Evolutionary conservation across 352 stramenopile genomes (phyloP).

Genomic region (Globisporangium okanoganense): DNA sequence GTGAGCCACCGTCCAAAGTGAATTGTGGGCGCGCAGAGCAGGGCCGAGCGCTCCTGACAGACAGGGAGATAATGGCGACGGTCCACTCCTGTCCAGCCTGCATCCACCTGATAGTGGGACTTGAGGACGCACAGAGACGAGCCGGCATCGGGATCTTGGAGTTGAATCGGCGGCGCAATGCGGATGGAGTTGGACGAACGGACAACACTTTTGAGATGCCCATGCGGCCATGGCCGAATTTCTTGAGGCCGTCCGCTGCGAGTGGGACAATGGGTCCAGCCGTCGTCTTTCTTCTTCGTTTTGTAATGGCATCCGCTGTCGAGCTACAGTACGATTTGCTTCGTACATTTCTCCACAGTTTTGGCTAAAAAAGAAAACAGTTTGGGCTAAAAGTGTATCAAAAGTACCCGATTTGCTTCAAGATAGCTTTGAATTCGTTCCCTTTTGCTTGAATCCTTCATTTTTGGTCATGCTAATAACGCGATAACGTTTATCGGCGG

Average conservation of each 20-base stretch:
- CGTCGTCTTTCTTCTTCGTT: neutral
- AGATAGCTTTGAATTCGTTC: no score
- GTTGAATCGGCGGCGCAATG: neutral
- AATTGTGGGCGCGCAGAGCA: slow-evolving; percentile 1
- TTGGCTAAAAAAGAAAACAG: no score
- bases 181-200: neutral
- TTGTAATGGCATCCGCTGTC: neutral
- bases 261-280: neutral
- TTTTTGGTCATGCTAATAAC: no score
- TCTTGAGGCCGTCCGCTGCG: neutral
- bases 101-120: neutral
- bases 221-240: neutral
- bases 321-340: neutral
- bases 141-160: slow-evolving; percentile 1
- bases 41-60: neutral
- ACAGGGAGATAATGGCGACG: neutral
- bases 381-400: no score
- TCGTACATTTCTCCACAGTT: no score
- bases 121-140: neutral
- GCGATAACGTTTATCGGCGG: no score
- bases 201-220: neutral
- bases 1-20: slow-evolving; percentile 8
- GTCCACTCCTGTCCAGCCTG: slow-evolving; percentile 4
- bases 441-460: no score
- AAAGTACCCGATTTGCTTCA: no score